Conservation (phyloP, 1,139 yeast species). For the Hyphopichia buzzinii region DNA sequence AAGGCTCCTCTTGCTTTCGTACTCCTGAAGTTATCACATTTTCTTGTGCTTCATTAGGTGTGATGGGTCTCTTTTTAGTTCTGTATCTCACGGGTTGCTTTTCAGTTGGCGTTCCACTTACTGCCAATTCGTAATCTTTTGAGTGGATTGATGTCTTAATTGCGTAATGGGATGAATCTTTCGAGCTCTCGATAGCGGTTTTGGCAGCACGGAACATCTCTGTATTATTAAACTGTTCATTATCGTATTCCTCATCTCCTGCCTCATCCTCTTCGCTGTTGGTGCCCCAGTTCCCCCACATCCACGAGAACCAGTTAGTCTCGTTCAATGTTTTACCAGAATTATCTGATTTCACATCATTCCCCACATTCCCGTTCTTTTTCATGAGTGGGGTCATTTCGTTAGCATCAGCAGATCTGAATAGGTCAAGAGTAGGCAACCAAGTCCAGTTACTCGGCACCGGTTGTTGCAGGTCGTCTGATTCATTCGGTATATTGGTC, state of each 20-base stretch:
- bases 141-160: constrained; percentile 20
- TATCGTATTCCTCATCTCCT: constrained; percentile 13
- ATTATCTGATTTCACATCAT: constrained; percentile 1
- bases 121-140: constrained; percentile 36
- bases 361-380: background rate
- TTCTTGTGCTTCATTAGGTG: constrained; percentile 39
- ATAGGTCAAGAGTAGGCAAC: background rate
- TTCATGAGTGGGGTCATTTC: background rate
- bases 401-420: background rate
- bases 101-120: constrained; percentile 40
- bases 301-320: constrained; percentile 17
- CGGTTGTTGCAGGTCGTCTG: background rate
- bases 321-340: background rate
- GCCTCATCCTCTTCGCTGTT: constrained; percentile 13
- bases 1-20: background rate
- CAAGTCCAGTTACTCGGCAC: background rate
- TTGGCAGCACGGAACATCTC: constrained; percentile 36
- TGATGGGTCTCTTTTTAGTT: constrained; percentile 31
- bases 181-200: constrained; percentile 32
- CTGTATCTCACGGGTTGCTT: constrained; percentile 36
- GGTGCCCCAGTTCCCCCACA: constrained; percentile 10
- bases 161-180: constrained; percentile 36
- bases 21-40: constrained; percentile 4
- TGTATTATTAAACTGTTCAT: constrained; percentile 15
- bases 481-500: too few species aligned